These are phyloP conservation scores for Ensete glaucum DNA, from an alignment of 176 grass and related monocot species.

Conservation along the genomic window DNA sequence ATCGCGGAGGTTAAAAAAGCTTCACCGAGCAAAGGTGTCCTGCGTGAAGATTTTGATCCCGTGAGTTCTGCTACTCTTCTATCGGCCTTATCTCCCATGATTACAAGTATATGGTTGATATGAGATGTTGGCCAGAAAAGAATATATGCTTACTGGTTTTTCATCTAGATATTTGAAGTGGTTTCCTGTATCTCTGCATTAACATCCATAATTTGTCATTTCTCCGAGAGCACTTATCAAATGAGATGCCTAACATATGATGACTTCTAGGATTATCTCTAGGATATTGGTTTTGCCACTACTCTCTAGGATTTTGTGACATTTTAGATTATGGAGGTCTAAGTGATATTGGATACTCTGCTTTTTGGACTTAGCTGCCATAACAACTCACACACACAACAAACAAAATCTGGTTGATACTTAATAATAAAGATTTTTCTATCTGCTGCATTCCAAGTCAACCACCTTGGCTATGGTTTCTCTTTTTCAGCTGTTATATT, in stretches of 20 bases:
- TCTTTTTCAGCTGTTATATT: neutral
- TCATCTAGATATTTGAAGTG: neutral
- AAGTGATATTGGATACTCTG: neutral
- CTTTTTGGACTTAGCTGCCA: neutral
- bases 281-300: neutral
- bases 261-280: too few relatives aligned
- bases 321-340: constrained; percentile 6
- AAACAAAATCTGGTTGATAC: too few relatives aligned
- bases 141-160: neutral
- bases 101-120: neutral
- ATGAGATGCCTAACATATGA: neutral
- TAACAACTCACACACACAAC: neutral
- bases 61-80: constrained; percentile 35
- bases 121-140: neutral
- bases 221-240: neutral
- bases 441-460: too few relatives aligned
- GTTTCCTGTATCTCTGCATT: neutral
- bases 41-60: constrained; percentile 83
- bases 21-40: constrained; percentile 72
- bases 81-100: neutral
- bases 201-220: neutral
- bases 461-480: neutral
- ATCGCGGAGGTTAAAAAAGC: constrained; percentile 94
- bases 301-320: too few relatives aligned
- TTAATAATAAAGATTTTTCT: too few relatives aligned